These are phyloP conservation scores for Penicillium coprophilum DNA, from an alignment of 495 filamentous ascomycete species.

Conservation along the genomic window DNA sequence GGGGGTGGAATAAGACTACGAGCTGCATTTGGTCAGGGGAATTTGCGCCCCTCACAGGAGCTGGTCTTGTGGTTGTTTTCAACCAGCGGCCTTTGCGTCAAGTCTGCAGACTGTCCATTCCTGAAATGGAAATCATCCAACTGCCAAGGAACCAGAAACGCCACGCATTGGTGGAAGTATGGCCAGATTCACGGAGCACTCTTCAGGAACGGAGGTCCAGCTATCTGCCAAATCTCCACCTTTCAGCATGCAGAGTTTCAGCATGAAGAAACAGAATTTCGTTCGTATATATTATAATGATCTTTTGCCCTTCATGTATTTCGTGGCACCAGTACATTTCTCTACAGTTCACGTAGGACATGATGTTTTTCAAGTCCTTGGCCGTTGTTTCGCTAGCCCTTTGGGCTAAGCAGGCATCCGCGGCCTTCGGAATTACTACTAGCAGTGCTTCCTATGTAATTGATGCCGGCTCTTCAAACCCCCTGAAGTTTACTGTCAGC, in stretches of 20 bases:
- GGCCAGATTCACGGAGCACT: slow-evolving; percentile 4
- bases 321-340: background rate
- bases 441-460: slow-evolving; percentile 43
- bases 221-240: slow-evolving; percentile 16
- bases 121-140: slow-evolving; percentile 2
- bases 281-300: background rate
- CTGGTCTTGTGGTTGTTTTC: background rate
- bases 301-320: background rate
- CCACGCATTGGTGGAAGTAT: slow-evolving; percentile 20
- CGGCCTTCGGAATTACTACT: slow-evolving; percentile 36
- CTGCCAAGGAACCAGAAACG: background rate
- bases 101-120: slow-evolving; percentile 6
- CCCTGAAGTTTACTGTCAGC: slow-evolving; percentile 57
- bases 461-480: slow-evolving; percentile 54
- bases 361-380: slow-evolving; percentile 25
- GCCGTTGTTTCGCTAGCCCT: slow-evolving; percentile 23
- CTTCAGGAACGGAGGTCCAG: slow-evolving; percentile 7
- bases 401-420: slow-evolving; percentile 24
- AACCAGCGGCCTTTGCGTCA: background rate
- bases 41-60: background rate
- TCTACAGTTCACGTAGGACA: background rate
- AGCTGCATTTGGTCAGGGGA: background rate
- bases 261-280: background rate
- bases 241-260: slow-evolving; percentile 15
- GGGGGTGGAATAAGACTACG: slow-evolving; percentile 15